Base-by-base conservation (phyloP, 306 rosid genomes). In the Prunus mira region DNA sequence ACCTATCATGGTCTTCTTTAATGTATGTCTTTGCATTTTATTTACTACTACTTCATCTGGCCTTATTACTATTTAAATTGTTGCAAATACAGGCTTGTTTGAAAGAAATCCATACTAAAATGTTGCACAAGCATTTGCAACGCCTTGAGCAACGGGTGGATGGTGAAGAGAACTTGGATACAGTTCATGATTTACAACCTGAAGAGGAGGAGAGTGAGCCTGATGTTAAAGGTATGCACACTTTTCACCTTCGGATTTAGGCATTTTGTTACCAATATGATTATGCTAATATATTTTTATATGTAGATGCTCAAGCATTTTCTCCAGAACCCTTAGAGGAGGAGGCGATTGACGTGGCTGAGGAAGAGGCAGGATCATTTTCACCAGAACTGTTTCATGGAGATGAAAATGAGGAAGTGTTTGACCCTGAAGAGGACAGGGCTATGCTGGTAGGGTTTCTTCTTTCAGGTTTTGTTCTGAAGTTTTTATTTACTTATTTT, bases 351-450 rank as follows among this genome's bases (percentile, higher is more conserved):
- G 65, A 80, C 14, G 88, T 89, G 71, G 87, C 71, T 79, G 91
- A 90, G 78, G 88, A 83, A 3, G 96, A 90, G 81, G 90, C 90
- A 19, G 96, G 96, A 73, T 95, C 97, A 67, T 92, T 87, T 87
- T 92, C 98, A 49, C 98, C 98, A 8, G 89, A 86, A 79, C 79
- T 95, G 78, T 72, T 92, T 80, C 96, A 92, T 54, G 96, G 89
- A 54, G 96, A 92, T 88, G 99, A 90, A 24, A 83, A 78, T 61
- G 97, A 92, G 82, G 97, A 90, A 73, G 99, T 91, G 52, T 76
- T 95, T 65, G 97, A 95, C 58, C 97, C 97, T 77, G 97, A 95
- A 84, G 97, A 90, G 86, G 99, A 95, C 71, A 92, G 86, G 81
- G 97, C 96, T 69, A 80, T 85, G 56, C 89, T 92, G 86, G 92